Evolutionary conservation across 495 filamentous ascomycete genomes (phyloP), one percentile per base, ranked within the genome.

Genomic region (Tuber umbilicatum): DNA sequence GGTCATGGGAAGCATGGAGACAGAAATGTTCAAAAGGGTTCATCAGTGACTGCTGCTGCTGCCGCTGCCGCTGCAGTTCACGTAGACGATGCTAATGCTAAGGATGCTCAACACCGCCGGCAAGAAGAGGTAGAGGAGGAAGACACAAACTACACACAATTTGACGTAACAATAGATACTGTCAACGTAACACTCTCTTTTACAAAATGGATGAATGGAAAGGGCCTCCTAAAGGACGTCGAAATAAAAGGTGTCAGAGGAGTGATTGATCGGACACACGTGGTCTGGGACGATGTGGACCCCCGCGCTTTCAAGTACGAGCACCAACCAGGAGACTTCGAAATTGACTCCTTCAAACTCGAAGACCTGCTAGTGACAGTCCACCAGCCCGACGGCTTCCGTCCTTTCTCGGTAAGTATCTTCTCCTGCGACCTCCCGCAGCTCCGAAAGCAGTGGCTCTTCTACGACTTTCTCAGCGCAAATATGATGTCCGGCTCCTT

Each of bases 101-200:
- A 60, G 71, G 72, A 77, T 60, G 82, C 55, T 73, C 73, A n/a
- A 17, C 71, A 70, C 45, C 39, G 39, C 17, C 45, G 17, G 81
- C 83, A 71, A 81, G 84, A 7, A 21, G 74, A 21, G 74, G 71
- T 16, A 4, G 88, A 89, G 73, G 91, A 92, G 72, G 94, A 97
- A 79, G 94, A 98, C 82, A 92, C 90, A 7, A 98, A 98, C 77
- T 98, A 97, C 82, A 97, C 94, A 0, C 95, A 99, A 79, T 99
- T 98, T 80, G 95, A 99, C 79, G 83, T 98, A 21, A 97, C 96
- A 0, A 91, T 99, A 70, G 92, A 97, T 73, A 94, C 92, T 0
- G 93, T 99, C 70, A 97, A 97, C 79, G 96, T 99, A 39, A 97
- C 94, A 0, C 84, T 99, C n/a, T 99, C 95, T 0, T 97, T 99